phyloP scores from a whole-genome alignment of 148 eudicot species.

The Bassia scoparia region DNA sequence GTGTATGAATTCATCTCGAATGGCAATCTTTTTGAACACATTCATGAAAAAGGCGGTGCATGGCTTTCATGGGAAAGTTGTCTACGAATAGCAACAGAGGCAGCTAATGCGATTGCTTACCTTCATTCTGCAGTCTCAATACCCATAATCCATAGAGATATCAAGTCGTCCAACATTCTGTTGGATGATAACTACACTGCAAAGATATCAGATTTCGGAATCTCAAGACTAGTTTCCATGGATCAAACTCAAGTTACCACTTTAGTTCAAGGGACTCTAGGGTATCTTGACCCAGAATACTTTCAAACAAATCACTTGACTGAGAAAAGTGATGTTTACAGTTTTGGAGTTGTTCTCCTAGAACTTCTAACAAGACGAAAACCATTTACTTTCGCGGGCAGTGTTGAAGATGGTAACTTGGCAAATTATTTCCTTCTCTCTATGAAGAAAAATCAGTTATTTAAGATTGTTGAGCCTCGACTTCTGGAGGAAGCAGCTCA shows the following conservation, averaged over 20 bases:
- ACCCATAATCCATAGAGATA: slow-evolving; percentile 27
- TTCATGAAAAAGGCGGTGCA: slow-evolving; percentile 10
- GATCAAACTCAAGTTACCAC: slow-evolving; percentile 27
- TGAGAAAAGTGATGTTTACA: slow-evolving; percentile 27
- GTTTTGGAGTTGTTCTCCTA: slow-evolving; percentile 23
- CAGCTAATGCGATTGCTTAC: slow-evolving; percentile 28
- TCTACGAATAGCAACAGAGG: slow-evolving; percentile 23
- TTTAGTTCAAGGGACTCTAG: slow-evolving; percentile 25
- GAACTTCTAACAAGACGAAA: slow-evolving; percentile 14
- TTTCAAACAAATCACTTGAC: slow-evolving; percentile 21
- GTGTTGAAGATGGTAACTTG: slow-evolving; percentile 14
- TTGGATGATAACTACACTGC: slow-evolving; percentile 22
- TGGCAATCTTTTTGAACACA: slow-evolving; percentile 21
- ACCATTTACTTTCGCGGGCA: slow-evolving; percentile 6
- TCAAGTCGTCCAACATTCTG: slow-evolving; percentile 17
- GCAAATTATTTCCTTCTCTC: not conserved
- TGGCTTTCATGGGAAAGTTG: slow-evolving; percentile 24
- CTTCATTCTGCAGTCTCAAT: slow-evolving; percentile 26
- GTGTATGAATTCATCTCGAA: slow-evolving; percentile 28
- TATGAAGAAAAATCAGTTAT: slow-evolving; percentile 2
- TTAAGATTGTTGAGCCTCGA: slow-evolving; percentile 23
- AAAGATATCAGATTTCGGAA: slow-evolving; percentile 21
- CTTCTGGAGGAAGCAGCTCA: slow-evolving; percentile 17
- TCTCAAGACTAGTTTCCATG: slow-evolving; percentile 10
- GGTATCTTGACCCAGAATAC: slow-evolving; percentile 31